Evolutionary conservation across 345 rosid genomes (phyloP).

Genomic region (Corymbia maculata): DNA sequence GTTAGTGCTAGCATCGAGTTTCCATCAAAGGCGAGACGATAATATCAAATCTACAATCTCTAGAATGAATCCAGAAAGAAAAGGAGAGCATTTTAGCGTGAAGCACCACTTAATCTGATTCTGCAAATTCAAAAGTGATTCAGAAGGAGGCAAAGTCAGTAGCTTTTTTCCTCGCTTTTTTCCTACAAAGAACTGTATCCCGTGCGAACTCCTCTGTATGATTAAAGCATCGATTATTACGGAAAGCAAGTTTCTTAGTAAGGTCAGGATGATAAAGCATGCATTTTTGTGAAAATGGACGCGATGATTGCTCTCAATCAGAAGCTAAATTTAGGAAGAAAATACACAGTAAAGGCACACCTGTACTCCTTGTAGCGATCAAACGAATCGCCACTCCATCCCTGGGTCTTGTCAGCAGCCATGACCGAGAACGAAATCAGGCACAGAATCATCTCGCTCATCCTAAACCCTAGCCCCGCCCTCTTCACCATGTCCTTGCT

Average conservation of each 20-base stretch:
- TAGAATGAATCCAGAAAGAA: background rate
- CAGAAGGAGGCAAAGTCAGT: background rate
- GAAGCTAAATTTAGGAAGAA: background rate
- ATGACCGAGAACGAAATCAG: slow-evolving; percentile 89
- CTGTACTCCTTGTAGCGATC: slow-evolving; percentile 92
- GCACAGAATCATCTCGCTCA: slow-evolving; percentile 57
- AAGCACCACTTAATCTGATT: background rate
- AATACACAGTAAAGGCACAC: slow-evolving; percentile 9
- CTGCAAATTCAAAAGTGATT: background rate
- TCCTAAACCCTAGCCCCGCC: slow-evolving; percentile 54
- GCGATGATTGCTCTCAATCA: background rate
- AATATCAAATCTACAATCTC: background rate
- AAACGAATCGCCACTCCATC: slow-evolving; percentile 98
- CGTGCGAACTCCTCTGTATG: background rate
- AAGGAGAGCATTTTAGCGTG: background rate
- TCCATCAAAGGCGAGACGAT: background rate
- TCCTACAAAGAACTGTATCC: background rate
- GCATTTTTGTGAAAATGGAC: background rate
- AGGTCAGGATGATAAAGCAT: background rate
- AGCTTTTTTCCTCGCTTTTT: background rate
- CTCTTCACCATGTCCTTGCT: slow-evolving; percentile 20
- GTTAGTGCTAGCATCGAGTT: background rate
- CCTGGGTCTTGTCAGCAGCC: slow-evolving; percentile 94
- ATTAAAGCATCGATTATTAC: background rate
- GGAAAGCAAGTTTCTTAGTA: background rate